phyloP scores from a whole-genome alignment of 257 asterid genomes.

The Knoxia roxburghii region DNA sequence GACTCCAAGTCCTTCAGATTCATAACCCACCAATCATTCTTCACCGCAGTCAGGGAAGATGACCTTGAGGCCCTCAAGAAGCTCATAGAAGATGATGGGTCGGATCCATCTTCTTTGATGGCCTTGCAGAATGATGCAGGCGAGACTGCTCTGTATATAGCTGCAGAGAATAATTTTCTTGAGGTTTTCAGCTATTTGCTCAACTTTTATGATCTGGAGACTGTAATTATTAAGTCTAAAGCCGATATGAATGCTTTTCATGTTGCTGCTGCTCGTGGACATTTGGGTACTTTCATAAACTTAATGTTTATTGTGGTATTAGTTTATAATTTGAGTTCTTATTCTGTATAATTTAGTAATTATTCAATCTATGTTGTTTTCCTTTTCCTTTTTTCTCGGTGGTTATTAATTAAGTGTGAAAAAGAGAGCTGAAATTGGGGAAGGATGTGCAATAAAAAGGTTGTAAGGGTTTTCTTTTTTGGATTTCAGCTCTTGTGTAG shows the following conservation, averaged over 20 bases:
- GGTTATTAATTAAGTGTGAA: not conserved
- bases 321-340: not conserved
- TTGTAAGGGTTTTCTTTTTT: not conserved
- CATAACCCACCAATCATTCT: conserved; percentile 87
- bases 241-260: conserved; percentile 78
- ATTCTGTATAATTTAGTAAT: not conserved
- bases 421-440: too few relatives aligned
- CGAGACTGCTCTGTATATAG: conserved; percentile 74
- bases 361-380: not conserved
- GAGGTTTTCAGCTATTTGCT: conserved; percentile 53
- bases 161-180: conserved; percentile 59
- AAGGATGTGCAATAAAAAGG: not conserved
- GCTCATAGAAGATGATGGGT: conserved; percentile 49
- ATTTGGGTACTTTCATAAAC: conserved; percentile 45
- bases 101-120: conserved; percentile 57
- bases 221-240: conserved; percentile 58
- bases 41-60: conserved; percentile 65
- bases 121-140: conserved; percentile 66
- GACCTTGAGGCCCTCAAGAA: conserved; percentile 57
- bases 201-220: conserved; percentile 56
- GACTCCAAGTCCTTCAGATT: conserved; percentile 73
- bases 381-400: not conserved
- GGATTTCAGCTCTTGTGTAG: not conserved
- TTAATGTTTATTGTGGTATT: not conserved
- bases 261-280: conserved; percentile 79